Evolutionary conservation across 1,284 basidiomycete genomes (phyloP).

Genomic region (Ustilago esculenta): DNA sequence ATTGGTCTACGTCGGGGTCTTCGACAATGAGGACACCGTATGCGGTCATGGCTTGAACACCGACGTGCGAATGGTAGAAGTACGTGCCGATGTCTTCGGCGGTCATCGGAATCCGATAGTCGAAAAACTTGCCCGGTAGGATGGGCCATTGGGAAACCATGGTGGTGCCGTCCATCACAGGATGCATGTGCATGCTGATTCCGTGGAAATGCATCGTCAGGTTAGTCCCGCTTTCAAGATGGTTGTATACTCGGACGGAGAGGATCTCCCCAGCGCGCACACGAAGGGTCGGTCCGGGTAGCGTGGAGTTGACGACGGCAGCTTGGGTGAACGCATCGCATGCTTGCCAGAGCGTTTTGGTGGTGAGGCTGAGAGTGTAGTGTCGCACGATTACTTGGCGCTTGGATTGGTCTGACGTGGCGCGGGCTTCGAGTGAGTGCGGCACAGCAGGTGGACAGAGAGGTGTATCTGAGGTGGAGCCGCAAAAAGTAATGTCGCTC

Average conservation of each 20-base stretch:
- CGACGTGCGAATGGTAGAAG: slow-evolving; percentile 58
- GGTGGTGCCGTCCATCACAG: slow-evolving; percentile 54
- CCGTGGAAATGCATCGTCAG: slow-evolving; percentile 59
- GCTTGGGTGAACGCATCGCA: slow-evolving; percentile 21
- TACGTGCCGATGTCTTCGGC: slow-evolving; percentile 34
- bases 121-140: slow-evolving; percentile 35
- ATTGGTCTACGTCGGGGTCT: slow-evolving; percentile 7
- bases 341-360: slow-evolving; percentile 9
- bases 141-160: slow-evolving; percentile 58
- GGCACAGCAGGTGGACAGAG: neutral
- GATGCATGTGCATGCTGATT: slow-evolving; percentile 45
- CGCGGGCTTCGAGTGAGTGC: neutral
- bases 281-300: slow-evolving; percentile 53
- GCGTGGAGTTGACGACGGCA: slow-evolving; percentile 41
- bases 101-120: slow-evolving; percentile 42
- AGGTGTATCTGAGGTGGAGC: neutral
- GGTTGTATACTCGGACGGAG: slow-evolving; percentile 45
- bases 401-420: neutral
- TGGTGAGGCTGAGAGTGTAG: slow-evolving; percentile 28
- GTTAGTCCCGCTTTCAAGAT: slow-evolving; percentile 22
- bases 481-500: slow-evolving; percentile 7
- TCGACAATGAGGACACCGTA: slow-evolving; percentile 55
- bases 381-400: slow-evolving; percentile 20
- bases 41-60: slow-evolving; percentile 49
- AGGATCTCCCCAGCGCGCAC: slow-evolving; percentile 49